Evolutionary conservation across 768 basidiomycete species (phyloP), one percentile per base, ranked within the genome.

Genomic region (Lactifluus echinatus): DNA sequence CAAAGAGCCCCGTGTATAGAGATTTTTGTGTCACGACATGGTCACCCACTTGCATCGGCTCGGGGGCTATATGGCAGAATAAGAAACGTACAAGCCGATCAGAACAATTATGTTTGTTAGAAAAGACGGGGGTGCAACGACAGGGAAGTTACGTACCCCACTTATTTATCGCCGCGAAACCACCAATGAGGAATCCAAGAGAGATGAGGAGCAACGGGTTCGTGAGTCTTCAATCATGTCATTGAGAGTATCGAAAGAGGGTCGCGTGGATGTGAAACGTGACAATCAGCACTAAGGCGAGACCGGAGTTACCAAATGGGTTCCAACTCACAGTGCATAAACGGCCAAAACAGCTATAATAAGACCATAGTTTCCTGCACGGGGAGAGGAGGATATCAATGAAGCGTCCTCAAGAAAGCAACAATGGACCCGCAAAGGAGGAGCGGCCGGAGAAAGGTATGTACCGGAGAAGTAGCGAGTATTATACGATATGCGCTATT

Each of bases 401-500:
- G 21, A 21, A 29, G 15, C 4, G 15, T 29, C 23, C 24, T 14
- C 1, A 19, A 17, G 19, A 53, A 8, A 52, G 34, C n/a, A 17
- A 17, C 15, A 17, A 17, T 4, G 2, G 49, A 26, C n/a, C 8
- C 26, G 6, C 15, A 33, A 23, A 19, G 5, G 43, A 26, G 8
- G n/a, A n/a, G 23, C 7, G 14, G 10, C 6, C 2, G n/a, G 6
- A 8, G 19, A 15, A 12, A 15, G 24, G 0, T 17, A 58, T 68
- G 54, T 59, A 85, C 84, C 85, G 56, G 88, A 90, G 72, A 89
- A 90, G 68, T 89, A 90, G 48, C 88, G 84, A 39, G 92, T 93
- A 74, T 95, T 95, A 76, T 95, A 93, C 23, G 90, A 89, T 79
- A 94, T 89, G 57, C 92, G 83, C 91, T 93, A 66, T 58, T 39